Base-by-base conservation (phyloP, 305 asterid species). In the Fraxinus paxiana region DNA sequence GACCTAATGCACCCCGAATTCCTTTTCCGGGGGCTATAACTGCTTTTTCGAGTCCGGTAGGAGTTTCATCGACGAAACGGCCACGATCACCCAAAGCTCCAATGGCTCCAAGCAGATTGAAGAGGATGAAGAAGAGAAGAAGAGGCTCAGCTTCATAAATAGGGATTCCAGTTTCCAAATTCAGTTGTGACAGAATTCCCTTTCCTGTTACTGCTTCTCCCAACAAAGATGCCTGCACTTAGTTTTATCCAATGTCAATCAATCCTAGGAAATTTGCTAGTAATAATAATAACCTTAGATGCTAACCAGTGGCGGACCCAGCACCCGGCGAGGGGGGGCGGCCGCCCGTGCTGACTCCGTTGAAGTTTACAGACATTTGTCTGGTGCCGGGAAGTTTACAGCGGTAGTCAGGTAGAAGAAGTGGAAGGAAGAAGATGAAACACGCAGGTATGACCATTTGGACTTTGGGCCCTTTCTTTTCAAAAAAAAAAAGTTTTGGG, bases 41-140 rank as follows among this genome's bases (percentile, higher is more conserved):
- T 0, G 98, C 97, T 77, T 84, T 88, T 17, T 91, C 94, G 5
- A 90, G 86, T 5, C 97, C 98, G 20, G 96, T 76, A 18, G 85
- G 8, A 12, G 90, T 46, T 0, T 93, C 98, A 61, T 94, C 98
- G 65, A 94, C 87, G 38, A 94, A 94, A 0, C 88, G 89, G 28
- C 98, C 98, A 67, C 98, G 90, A 84, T 94, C 98, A 61, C 98
- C 98, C 59, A 94, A 81, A 69, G 98, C 98, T 83, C 98, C 98
- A 5, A 94, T 94, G 77, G 98, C 98, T 81, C 97, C 98, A 54
- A 94, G 93, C 24, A 94, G 91, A 82, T 84, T 94, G 82, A 94
- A 94, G 17, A 94, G 90, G 73, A 94, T 94, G 90, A 94, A 94
- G 79, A 94, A 92, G 35, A 90, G 87, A 30, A 90, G 88, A 67